These are phyloP conservation scores for Lecanicillium sp. DNA, from an alignment of 2,329 filamentous ascomycete species.

Conservation along the genomic window DNA sequence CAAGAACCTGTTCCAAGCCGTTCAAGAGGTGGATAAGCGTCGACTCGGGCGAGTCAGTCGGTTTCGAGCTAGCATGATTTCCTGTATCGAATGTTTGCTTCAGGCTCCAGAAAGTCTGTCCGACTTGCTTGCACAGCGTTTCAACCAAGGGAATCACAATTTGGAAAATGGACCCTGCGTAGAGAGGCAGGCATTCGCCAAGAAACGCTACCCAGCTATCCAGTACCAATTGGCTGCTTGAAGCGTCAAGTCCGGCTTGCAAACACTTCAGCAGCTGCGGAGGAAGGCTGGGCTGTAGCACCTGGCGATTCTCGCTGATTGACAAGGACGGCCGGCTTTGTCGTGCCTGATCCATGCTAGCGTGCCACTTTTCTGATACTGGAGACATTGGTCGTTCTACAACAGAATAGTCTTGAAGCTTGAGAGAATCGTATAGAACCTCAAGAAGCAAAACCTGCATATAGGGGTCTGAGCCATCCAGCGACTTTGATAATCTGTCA, in stretches of 20 bases:
- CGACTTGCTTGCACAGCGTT: slow-evolving; percentile 75
- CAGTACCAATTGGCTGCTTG: slow-evolving; percentile 65
- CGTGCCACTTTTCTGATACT: slow-evolving; percentile 36
- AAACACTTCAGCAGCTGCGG: slow-evolving; percentile 74
- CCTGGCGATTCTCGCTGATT: slow-evolving; percentile 17
- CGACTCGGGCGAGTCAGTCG: slow-evolving; percentile 48
- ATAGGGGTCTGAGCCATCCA: slow-evolving; percentile 55
- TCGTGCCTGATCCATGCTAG: slow-evolving; percentile 32
- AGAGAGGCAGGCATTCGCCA: slow-evolving; percentile 73
- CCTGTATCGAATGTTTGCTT: slow-evolving; percentile 49
- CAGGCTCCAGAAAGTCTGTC: slow-evolving; percentile 61
- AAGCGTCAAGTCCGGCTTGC: slow-evolving; percentile 69
- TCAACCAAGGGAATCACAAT: slow-evolving; percentile 85
- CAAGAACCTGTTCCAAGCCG: slow-evolving; percentile 83
- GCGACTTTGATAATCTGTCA: slow-evolving; percentile 53
- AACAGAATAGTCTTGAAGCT: slow-evolving; percentile 43
- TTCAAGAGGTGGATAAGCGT: slow-evolving; percentile 82
- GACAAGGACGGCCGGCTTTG: slow-evolving; percentile 30
- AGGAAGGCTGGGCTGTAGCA: slow-evolving; percentile 41
- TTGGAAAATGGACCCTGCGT: slow-evolving; percentile 78
- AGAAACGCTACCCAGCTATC: slow-evolving; percentile 91
- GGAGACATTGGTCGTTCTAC: slow-evolving; percentile 35
- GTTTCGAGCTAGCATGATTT: slow-evolving; percentile 11
- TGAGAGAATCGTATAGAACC: slow-evolving; percentile 66
- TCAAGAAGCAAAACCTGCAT: slow-evolving; percentile 73